Conservation (phyloP, 306 rosid species). For the Cicer cuneatum region DNA sequence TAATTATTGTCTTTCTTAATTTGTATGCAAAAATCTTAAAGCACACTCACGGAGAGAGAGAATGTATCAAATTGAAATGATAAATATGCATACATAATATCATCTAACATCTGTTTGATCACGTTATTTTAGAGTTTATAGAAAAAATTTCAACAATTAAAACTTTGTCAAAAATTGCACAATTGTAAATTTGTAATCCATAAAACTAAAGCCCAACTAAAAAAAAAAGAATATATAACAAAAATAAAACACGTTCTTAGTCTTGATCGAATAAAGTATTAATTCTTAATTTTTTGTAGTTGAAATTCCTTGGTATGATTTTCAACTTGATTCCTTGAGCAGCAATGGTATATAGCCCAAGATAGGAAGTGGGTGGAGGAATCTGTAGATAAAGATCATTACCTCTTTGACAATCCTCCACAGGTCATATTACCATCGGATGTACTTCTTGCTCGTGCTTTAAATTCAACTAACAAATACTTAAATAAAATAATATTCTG, state of each 20-base stretch:
- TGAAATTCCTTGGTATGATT: slow-evolving; percentile 15
- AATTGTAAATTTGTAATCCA: background rate
- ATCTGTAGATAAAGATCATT: slow-evolving; percentile 14
- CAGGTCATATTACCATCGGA: slow-evolving; percentile 1
- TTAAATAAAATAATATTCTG: slow-evolving; percentile 30
- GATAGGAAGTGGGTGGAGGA: slow-evolving; percentile 8
- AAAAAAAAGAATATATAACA: background rate
- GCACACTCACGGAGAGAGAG: too few species aligned
- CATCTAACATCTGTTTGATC: too few species aligned
- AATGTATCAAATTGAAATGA: too few species aligned
- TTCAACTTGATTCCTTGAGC: slow-evolving; percentile 25
- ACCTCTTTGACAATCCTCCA: slow-evolving; percentile 29
- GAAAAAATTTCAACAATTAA: background rate
- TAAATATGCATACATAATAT: too few species aligned
- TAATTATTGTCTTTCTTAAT: too few species aligned
- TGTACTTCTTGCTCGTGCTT: slow-evolving; percentile 40
- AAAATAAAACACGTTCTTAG: slow-evolving; percentile 11
- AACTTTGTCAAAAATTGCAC: background rate
- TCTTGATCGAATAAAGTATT: slow-evolving; percentile 16
- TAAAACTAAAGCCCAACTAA: background rate
- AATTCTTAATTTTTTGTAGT: background rate
- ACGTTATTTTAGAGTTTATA: too few species aligned
- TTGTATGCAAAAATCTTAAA: too few species aligned
- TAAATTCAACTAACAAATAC: background rate
- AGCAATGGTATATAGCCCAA: slow-evolving; percentile 11